Conservation (phyloP, 257 asterid species). For the Solanum pinnatisectum region DNA sequence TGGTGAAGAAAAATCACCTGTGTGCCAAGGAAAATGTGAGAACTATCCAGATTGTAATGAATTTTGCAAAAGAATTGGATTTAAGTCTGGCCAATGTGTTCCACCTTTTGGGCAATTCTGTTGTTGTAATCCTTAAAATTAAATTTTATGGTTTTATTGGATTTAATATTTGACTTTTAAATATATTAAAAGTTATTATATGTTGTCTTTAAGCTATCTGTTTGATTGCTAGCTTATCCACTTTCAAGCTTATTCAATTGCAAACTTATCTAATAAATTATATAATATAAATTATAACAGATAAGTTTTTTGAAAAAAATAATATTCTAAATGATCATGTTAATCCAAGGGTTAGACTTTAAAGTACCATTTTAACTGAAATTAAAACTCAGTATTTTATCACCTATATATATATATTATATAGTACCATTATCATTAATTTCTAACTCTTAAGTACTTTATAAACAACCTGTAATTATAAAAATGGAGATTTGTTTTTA, state of each 20-base stretch:
- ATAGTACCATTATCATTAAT: neutral
- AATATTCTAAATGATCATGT: too few species aligned
- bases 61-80: conserved; percentile 18
- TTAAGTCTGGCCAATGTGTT: conserved; percentile 17
- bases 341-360: too few species aligned
- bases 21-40: conserved; percentile 25
- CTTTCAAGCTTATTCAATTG: too few species aligned
- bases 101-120: conserved; percentile 24
- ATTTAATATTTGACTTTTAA: neutral
- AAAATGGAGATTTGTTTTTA: neutral
- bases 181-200: too few species aligned
- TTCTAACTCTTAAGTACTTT: too few species aligned
- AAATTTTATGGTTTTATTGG: neutral
- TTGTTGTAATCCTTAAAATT: conserved; percentile 13
- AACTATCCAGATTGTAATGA: conserved; percentile 13
- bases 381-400: neutral
- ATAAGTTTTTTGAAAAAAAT: too few species aligned
- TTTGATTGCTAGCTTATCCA: neutral
- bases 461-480: neutral
- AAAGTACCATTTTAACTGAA: too few species aligned
- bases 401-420: neutral
- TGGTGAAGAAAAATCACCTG: neutral
- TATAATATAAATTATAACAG: too few species aligned
- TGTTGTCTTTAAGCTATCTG: neutral
- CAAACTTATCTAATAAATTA: too few species aligned